phyloP scores from a whole-genome alignment of 352 stramenopile species.

The Pythium dissotocum region DNA sequence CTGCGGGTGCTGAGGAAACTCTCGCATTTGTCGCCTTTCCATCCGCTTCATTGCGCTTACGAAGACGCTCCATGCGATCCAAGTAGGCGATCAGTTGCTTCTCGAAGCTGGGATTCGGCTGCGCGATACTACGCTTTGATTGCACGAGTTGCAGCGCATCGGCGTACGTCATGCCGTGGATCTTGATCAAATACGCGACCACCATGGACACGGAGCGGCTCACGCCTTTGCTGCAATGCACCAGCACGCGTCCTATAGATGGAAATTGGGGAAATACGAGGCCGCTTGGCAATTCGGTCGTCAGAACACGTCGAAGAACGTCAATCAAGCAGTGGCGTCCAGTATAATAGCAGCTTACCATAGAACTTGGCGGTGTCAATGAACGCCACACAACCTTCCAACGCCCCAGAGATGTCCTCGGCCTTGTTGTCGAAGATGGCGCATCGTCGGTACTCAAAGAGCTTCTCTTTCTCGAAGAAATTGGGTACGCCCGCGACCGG shows the following conservation, averaged over 20 bases:
- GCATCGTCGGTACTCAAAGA: constrained; percentile 81
- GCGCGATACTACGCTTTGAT: constrained; percentile 51
- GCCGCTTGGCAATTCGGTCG: constrained; percentile 17
- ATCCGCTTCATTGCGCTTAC: constrained; percentile 13
- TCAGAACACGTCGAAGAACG: not conserved
- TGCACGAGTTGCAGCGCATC: constrained; percentile 68
- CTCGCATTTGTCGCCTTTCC: not conserved
- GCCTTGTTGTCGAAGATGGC: constrained; percentile 90
- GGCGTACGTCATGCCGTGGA: constrained; percentile 57
- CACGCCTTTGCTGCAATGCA: constrained; percentile 92
- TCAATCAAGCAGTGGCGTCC: too few relatives aligned
- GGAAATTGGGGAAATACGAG: not conserved
- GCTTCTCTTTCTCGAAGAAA: constrained; percentile 90
- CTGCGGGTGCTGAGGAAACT: not conserved
- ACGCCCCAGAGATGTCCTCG: constrained; percentile 80
- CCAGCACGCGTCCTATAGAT: constrained; percentile 74
- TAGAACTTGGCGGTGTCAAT: constrained; percentile 92
- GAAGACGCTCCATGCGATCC: constrained; percentile 40
- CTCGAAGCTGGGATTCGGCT: constrained; percentile 76
- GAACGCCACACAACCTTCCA: constrained; percentile 86
- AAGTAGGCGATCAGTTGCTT: constrained; percentile 61
- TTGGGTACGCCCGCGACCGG: constrained; percentile 86
- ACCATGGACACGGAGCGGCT: constrained; percentile 90
- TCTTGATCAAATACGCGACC: constrained; percentile 90
- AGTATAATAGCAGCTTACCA: constrained; percentile 43